A percentile compares a stretch with the other conserved stretches of the same genome.
Evolutionary conservation across 2,329 filamentous ascomycete genomes (phyloP).

Genomic region (Coniochaeta sp.): DNA sequence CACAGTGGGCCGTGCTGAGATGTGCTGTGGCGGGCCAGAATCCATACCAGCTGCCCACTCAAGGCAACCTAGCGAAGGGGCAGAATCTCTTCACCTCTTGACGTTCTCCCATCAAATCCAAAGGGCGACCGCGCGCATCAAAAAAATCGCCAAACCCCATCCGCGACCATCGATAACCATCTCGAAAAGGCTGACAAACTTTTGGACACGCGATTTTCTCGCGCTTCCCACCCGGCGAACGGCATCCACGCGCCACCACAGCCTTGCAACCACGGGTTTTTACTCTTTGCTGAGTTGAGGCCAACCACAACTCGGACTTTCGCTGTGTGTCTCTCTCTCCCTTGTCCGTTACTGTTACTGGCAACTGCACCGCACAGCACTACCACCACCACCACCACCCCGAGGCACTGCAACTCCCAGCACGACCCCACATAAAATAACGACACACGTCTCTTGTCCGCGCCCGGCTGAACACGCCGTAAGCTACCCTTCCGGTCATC

Average conservation of each 20-base stretch:
- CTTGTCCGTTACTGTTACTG: too few species aligned
- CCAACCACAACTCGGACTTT: background rate
- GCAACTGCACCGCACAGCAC: background rate
- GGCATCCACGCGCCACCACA: constrained; percentile 29
- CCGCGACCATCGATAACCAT: constrained; percentile 53
- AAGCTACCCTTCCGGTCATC: background rate
- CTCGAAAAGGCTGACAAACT: constrained; percentile 43
- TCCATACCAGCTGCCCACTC: background rate
- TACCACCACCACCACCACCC: too few species aligned
- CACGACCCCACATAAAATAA: background rate
- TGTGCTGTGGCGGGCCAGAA: background rate
- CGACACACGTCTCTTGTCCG: background rate
- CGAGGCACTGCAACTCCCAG: too few species aligned
- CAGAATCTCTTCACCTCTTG: constrained; percentile 37
- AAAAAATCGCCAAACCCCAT: constrained; percentile 52
- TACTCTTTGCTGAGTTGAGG: constrained; percentile 24
- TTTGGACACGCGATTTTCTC: constrained; percentile 47
- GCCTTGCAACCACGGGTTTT: constrained; percentile 23
- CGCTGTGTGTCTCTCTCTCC: background rate
- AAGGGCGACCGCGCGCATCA: constrained; percentile 49
- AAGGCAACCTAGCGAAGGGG: constrained; percentile 15
- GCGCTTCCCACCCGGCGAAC: constrained; percentile 33
- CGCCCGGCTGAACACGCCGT: constrained; percentile 1
- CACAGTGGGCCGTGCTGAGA: background rate
- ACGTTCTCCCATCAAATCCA: constrained; percentile 34